A percentile compares a stretch with the other conserved stretches of the same genome.
phyloP scores from a whole-genome alignment of 2,329 filamentous ascomycete species.

The Penicillium polonicum region DNA sequence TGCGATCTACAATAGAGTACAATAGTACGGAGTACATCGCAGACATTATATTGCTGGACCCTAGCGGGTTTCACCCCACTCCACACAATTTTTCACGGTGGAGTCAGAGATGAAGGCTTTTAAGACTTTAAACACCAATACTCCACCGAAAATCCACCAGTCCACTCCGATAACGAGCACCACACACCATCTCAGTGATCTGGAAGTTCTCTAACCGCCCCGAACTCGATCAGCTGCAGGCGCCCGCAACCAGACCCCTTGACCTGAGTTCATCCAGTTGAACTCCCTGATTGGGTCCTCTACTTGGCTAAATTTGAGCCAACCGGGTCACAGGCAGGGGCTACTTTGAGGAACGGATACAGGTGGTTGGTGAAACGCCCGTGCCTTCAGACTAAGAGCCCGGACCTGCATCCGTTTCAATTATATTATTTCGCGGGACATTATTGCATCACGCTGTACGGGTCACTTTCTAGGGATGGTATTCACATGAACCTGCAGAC shows the following conservation, averaged over 20 bases:
- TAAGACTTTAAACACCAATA: not conserved
- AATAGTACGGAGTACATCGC: not conserved
- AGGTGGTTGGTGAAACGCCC: slow-evolving; percentile 19
- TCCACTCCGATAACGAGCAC: not conserved
- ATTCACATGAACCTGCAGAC: slow-evolving; percentile 1
- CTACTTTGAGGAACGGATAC: slow-evolving; percentile 13
- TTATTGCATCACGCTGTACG: slow-evolving; percentile 3
- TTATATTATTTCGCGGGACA: slow-evolving; percentile 8
- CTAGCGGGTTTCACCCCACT: slow-evolving; percentile 2
- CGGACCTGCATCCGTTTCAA: slow-evolving; percentile 17
- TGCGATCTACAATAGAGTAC: not conserved
- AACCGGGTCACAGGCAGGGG: slow-evolving; percentile 14
- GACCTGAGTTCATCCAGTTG: not conserved
- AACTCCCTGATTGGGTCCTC: slow-evolving; percentile 17
- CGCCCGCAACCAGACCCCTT: not conserved
- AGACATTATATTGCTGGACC: not conserved
- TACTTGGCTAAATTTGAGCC: slow-evolving; percentile 16
- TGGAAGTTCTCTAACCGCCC: not conserved
- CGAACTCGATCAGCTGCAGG: not conserved
- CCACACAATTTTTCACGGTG: slow-evolving; percentile 2
- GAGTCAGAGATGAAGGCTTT: slow-evolving; percentile 1
- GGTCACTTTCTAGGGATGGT: not conserved
- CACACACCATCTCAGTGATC: not conserved
- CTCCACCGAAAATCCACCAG: slow-evolving; percentile 3
- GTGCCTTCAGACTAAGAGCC: slow-evolving; percentile 5